These are phyloP conservation scores for Astrothelium subdiscretum DNA, from an alignment of 495 filamentous ascomycete species.

Conservation along the genomic window DNA sequence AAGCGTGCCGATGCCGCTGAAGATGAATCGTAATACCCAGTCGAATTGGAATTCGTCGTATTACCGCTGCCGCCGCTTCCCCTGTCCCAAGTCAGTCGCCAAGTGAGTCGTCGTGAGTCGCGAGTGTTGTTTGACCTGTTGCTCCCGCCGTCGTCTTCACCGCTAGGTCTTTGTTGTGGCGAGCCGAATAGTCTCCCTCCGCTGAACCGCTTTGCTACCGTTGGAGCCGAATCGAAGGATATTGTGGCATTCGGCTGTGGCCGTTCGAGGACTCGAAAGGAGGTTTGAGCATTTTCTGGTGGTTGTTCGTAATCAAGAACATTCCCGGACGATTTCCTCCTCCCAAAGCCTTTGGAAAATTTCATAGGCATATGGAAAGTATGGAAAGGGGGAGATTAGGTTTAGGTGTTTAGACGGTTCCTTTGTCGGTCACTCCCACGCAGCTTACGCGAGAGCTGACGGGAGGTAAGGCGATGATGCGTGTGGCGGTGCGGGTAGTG, in stretches of 20 bases:
- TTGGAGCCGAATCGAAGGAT: conserved; percentile 3
- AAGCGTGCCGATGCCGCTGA: conserved; percentile 18
- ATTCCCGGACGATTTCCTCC: conserved; percentile 22
- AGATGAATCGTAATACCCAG: conserved; percentile 18
- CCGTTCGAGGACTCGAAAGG: conserved; percentile 21
- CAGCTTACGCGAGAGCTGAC: neutral
- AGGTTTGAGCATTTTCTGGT: conserved; percentile 5
- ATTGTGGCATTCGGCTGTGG: conserved; percentile 5
- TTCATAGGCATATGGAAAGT: conserved; percentile 17
- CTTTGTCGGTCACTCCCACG: neutral
- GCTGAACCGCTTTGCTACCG: conserved; percentile 3
- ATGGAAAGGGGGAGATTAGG: neutral
- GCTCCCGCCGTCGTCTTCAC: conserved; percentile 9
- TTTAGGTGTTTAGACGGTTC: neutral
- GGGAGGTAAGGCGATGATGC: neutral
- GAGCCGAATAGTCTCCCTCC: conserved; percentile 12
- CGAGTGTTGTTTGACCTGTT: conserved; percentile 14
- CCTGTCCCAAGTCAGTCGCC: conserved; percentile 15
- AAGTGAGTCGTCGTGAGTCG: neutral
- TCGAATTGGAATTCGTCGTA: conserved; percentile 17
- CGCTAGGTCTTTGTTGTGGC: conserved; percentile 8
- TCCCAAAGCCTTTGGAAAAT: conserved; percentile 14
- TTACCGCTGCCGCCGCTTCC: conserved; percentile 15
- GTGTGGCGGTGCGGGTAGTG: neutral
- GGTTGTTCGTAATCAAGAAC: conserved; percentile 16